These are phyloP conservation scores for Trametes sanguinea DNA, from an alignment of 768 basidiomycete species.

Conservation along the genomic window DNA sequence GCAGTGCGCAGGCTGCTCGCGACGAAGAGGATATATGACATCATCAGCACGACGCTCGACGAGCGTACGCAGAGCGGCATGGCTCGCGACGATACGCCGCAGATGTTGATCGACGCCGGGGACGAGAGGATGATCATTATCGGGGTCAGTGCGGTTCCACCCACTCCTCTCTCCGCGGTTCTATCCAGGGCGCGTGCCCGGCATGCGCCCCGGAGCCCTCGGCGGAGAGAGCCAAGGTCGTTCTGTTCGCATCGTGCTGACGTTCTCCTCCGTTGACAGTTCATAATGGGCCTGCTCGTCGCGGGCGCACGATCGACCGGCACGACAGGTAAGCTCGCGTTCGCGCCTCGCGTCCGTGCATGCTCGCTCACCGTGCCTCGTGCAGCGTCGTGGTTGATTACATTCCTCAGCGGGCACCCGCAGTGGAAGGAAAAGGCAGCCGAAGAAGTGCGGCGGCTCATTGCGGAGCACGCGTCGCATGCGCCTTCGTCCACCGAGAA, in stretches of 20 bases:
- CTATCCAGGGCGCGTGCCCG: neutral
- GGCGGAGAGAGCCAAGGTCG: neutral
- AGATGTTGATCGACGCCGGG: conserved; percentile 69
- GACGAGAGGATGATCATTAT: conserved; percentile 71
- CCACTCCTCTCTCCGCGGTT: neutral
- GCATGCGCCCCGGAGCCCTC: neutral
- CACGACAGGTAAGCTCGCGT: conserved; percentile 52
- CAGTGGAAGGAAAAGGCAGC: conserved; percentile 67
- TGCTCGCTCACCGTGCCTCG: conserved; percentile 7
- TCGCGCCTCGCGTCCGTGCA: neutral
- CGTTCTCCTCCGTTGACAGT: conserved; percentile 44
- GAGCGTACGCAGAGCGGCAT: conserved; percentile 59
- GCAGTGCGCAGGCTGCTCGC: conserved; percentile 71
- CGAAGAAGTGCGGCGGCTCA: conserved; percentile 58
- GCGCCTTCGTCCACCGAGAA: neutral
- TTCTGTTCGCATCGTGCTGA: conserved; percentile 10
- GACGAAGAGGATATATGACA: conserved; percentile 76
- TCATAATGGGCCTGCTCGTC: conserved; percentile 80
- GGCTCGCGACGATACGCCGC: conserved; percentile 64
- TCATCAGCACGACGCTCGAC: conserved; percentile 58
- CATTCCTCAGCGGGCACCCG: conserved; percentile 66
- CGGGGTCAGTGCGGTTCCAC: conserved; percentile 50
- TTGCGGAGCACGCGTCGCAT: conserved; percentile 41
- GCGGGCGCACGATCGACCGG: conserved; percentile 83
- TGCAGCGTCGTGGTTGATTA: conserved; percentile 71